Base-by-base conservation (phyloP, 768 basidiomycete genomes). In the Russula olivacea region DNA sequence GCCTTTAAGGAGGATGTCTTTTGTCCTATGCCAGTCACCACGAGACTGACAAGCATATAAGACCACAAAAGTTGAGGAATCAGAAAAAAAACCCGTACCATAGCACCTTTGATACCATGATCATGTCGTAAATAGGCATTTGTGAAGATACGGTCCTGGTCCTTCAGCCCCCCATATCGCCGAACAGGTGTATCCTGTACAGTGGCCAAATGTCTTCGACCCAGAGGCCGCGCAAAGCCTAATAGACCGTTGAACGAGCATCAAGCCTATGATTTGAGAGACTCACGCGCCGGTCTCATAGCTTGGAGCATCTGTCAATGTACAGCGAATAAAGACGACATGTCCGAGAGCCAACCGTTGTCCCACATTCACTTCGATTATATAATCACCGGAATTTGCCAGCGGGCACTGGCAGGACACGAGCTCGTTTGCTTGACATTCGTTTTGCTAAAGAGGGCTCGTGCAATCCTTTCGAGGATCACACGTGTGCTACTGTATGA, bases 1-100 rank as follows among this genome's bases (percentile, higher is more conserved):
- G 55, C 96, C 96, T 73, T 98, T 99, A 60, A 86, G 77, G 36
- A 98, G 68, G 69, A 99, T 96, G 64, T 98, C 96, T 76, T 98
- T 99, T 65, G 96, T 99, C 67, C 84, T 83, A 75, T 98, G 96
- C 96, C 96, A 99, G 78, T 99, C 96, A 11, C 96, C 96, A 51
- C 96, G 88, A 48, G 89, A 82, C 91, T 95, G 65, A 57, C 19
- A 30, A 50, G 41, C 11, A 34, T 10, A 12, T 58, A 19, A 55
- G 50, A 58, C 12, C 10, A 7, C 34, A 53, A 3, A 19, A 6
- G 38, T 12, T 4, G 17, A 23, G 23, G 30, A 4, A 34, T 15
- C 11, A 21, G 41, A 25, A 12, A 17, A 5, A 53, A 12, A 38
- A 53, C 32, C 11, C 85, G 61, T 60, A 93, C 93, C 83, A 83